Evolutionary conservation across 2,329 filamentous ascomycete species (phyloP), one percentile per base, ranked within the genome.

Genomic region (Claviceps arundinis): DNA sequence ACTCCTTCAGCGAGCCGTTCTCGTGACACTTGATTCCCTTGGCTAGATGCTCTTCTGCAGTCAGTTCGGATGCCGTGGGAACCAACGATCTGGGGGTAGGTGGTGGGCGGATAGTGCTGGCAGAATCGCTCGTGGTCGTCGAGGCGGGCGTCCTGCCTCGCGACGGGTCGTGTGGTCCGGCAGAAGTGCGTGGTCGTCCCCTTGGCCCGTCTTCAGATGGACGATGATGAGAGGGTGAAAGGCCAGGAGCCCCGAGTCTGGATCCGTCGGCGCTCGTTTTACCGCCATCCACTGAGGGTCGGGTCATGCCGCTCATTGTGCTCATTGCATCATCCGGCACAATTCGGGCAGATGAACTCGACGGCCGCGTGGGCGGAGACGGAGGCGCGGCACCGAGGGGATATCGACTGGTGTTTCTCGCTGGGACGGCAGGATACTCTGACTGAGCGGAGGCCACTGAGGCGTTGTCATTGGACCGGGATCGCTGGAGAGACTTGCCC

Each of bases 11-110:
- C 11, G 87, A 84, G 17, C 91, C 91, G 47, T 84, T 82, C 64
- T 95, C 88, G 63, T 98, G 93, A 54, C 89, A 84, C 56, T 88
- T 83, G 53, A 98, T 93, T 8, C 89, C 93, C 69, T 91, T 93
- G 30, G 85, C 78, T 46, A 97, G 80, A 64, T 98, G 91, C 54
- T 97, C 86, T 58, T 97, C 90, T 0, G 88, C 76, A 3, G 87
- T 85, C 62, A 89, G 81, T 37, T 89, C 86, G 2, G 81, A 77
- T 43, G 80, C 73, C 4, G 78, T 77, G 6, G 79, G 77, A 13
- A 77, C 71, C 57, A 72, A 66, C 19, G 67, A 74, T 14, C 70
- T 63, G 37, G 70, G 63, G 48, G 71, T 76, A 8, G 60, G 62
- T 24, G 63, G 60, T 2, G 66, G 66, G 17, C 64, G 63, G 42